Base-by-base conservation (phyloP, 345 rosid species). In the Combretum micranthum region DNA sequence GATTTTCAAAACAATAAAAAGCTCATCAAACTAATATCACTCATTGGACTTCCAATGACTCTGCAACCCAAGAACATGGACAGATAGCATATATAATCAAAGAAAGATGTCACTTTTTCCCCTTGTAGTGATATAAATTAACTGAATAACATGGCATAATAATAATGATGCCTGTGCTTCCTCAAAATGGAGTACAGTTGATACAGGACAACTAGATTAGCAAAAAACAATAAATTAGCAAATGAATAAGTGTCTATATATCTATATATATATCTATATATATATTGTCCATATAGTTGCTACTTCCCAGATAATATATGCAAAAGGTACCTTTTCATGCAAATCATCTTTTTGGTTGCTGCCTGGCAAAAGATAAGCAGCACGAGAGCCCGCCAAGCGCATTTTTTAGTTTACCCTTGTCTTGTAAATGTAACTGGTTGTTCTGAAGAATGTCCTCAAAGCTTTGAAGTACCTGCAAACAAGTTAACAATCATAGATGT, bases 381-480 rank as follows among this genome's bases (percentile, higher is more conserved):
- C 64, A 82, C 19, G 72, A 70, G 61, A 93, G 68, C n/a, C 97
- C 94, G 56, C 77, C 74, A 69, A 93, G 85, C 52, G 77, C 79
- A 68, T 59, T 78, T 61, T 70, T 89, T 26, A 89, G 82, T 73
- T 81, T 81, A 64, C 78, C 77, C 71, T 79, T 88, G 47, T 87
- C 94, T 74, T 86, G 81, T 57, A 77, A 72, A 69, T 80, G 72
- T 50, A 82, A 81, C 58, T 80, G 91, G 60, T 76, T 80, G 42
- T 80, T 80, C 72, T 61, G 75, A 57, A 93, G 70, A 53, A 88
- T 75, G 72, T 80, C 80, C 55, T 78, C 83, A 78, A 81, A 93
- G 72, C 76, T 83, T 70, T 81, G 86, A 52, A 93, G 86, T 74
- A 93, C 71, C 99, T 93, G 73, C 57, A 50, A 49, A 44, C 17